Base-by-base conservation (phyloP, 352 stramenopile genomes). In the Elongisporangium senticosum region DNA sequence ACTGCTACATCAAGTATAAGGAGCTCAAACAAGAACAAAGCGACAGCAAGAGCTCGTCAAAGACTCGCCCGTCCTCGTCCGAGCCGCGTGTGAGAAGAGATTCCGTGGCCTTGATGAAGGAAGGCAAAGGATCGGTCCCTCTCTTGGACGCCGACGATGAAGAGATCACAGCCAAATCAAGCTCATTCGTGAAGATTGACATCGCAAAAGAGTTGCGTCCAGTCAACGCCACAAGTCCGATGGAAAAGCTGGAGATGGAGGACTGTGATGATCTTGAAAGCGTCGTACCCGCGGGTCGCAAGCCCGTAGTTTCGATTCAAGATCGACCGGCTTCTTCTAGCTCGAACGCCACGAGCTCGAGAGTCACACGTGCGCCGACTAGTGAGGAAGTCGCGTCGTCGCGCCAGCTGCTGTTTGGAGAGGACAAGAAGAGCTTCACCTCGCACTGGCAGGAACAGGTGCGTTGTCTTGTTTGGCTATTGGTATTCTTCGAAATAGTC, bases 1-100 rank as follows among this genome's bases (percentile, higher is more conserved):
- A 90, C 47, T 93, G 84, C 66, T 91, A 92, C 58, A 19, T 90
- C 26, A 92, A 93, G 65, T 93, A 93, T 70, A 93, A 93, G 63
- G 71, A 89, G 40, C 68, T 93, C 24, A 90, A 89, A 55, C 69
- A 86, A 24, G 75, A 86, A 52, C 85, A 81, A 39, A 64, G 59
- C 3, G 33, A 17, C 33, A 17, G 13, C 33, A 43, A 43, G 11
- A 43, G 33, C 33, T 43, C 33, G 28, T 39, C 33, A 4, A 43
- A 43, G 33, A 43, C 10, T 43, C 33, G 33, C 2, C 33, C 33
- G 33, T 43, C 33, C 8, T 6, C 33, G 13, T 43, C 33, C 13
- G 33, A 43, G 11, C 33, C 33, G 33, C 33, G 33, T 43, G 33
- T 43, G 10, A 15, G 33, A 43, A 43, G 33, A 43, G 33, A 43